Conservation (phyloP, 345 rosid genomes). For the Carallia brachiata region DNA sequence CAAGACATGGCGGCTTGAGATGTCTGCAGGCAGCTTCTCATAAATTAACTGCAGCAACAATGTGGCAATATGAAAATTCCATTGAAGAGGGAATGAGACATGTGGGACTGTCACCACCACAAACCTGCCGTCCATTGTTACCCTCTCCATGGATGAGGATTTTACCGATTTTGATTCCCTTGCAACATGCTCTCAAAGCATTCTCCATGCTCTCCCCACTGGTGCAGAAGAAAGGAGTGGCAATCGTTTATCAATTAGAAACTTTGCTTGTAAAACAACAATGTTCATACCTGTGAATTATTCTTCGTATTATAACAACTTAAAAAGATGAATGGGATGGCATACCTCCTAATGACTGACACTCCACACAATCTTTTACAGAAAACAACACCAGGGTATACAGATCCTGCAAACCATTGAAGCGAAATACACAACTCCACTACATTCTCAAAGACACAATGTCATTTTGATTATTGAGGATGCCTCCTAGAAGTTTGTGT, state of each 20-base stretch:
- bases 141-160: conserved; percentile 80
- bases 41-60: conserved; percentile 66
- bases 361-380: conserved; percentile 80
- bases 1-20: conserved; percentile 76
- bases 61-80: neutral
- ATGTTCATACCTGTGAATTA: neutral
- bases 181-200: conserved; percentile 91
- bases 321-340: neutral
- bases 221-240: neutral
- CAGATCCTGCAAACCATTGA: conserved; percentile 51
- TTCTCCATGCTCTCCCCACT: conserved; percentile 99
- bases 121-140: conserved; percentile 69
- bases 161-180: conserved; percentile 88
- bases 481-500: no score
- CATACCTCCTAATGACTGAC: conserved; percentile 83
- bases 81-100: neutral
- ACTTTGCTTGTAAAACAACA: neutral
- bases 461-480: neutral
- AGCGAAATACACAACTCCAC: neutral
- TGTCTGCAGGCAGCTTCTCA: conserved; percentile 85
- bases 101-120: conserved; percentile 11
- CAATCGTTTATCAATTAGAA: neutral
- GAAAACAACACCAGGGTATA: conserved; percentile 84
- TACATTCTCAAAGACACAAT: neutral
- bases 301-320: no score